Evolutionary conservation across 305 asterid species (phyloP).

Genomic region (Fraxinus albicans): DNA sequence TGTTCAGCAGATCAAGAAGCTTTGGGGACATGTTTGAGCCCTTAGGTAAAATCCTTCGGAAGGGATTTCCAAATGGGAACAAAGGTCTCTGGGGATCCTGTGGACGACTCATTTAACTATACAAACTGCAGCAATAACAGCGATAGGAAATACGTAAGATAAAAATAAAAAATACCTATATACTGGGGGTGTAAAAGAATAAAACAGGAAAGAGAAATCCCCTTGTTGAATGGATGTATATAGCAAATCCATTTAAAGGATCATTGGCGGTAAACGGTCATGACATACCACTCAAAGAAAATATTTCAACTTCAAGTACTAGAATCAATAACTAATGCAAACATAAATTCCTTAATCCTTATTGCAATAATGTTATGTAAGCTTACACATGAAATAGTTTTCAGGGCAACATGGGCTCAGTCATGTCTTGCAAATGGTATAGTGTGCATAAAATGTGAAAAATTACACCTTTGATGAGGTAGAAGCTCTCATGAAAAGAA

Average conservation of each 20-base stretch:
- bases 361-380: neutral
- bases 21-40: slow-evolving; percentile 61
- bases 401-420: neutral
- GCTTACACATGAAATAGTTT: neutral
- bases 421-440: neutral
- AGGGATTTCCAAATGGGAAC: slow-evolving; percentile 78
- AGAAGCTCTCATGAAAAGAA: neutral
- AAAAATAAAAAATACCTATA: neutral
- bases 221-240: neutral
- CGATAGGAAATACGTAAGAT: slow-evolving; percentile 10
- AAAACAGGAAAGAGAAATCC: neutral
- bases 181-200: neutral
- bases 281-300: neutral
- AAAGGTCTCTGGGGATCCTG: slow-evolving; percentile 67
- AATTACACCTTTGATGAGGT: neutral
- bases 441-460: neutral
- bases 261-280: neutral
- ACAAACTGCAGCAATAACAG: slow-evolving; percentile 42
- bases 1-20: slow-evolving; percentile 56
- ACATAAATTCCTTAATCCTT: neutral
- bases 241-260: neutral
- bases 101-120: slow-evolving; percentile 60
- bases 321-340: neutral
- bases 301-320: neutral
- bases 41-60: slow-evolving; percentile 64